phyloP scores from a whole-genome alignment of 176 grass and related monocot genomes.

The Aegilops umbellulata region DNA sequence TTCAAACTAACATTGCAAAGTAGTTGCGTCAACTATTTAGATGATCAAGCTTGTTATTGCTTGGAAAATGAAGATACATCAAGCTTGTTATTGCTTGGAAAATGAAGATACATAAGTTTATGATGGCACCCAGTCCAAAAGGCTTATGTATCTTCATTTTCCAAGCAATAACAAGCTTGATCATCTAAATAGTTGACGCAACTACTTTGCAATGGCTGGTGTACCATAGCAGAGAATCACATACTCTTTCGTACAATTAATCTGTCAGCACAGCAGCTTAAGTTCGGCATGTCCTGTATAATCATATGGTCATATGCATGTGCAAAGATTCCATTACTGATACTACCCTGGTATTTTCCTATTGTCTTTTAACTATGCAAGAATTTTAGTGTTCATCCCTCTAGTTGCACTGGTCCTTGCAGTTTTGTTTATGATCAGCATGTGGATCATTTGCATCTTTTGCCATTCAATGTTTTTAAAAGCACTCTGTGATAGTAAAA shows the following conservation, averaged over 20 bases:
- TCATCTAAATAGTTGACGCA: neutral
- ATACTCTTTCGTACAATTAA: neutral
- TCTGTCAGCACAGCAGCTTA: neutral
- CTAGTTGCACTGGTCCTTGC: neutral
- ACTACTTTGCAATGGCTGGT: neutral
- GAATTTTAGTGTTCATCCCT: neutral
- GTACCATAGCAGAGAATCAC: neutral
- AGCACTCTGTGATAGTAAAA: neutral
- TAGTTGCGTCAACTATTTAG: neutral
- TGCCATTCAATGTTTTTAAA: neutral
- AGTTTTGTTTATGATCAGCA: neutral
- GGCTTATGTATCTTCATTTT: neutral
- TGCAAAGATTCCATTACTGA: neutral
- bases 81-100: too few species aligned
- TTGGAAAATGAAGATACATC: neutral
- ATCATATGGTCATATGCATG: neutral
- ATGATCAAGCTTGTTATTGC: neutral
- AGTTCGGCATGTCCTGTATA: neutral
- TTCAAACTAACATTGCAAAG: neutral
- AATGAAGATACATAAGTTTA: too few species aligned
- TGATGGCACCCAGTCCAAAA: conserved; percentile 20
- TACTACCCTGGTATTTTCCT: neutral
- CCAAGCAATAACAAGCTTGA: neutral
- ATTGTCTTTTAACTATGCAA: neutral
- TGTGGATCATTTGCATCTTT: neutral